Evolutionary conservation across 805 yeast species (phyloP), one percentile per base, ranked within the genome.

Genomic region (Sugiyamaella smithiae): DNA sequence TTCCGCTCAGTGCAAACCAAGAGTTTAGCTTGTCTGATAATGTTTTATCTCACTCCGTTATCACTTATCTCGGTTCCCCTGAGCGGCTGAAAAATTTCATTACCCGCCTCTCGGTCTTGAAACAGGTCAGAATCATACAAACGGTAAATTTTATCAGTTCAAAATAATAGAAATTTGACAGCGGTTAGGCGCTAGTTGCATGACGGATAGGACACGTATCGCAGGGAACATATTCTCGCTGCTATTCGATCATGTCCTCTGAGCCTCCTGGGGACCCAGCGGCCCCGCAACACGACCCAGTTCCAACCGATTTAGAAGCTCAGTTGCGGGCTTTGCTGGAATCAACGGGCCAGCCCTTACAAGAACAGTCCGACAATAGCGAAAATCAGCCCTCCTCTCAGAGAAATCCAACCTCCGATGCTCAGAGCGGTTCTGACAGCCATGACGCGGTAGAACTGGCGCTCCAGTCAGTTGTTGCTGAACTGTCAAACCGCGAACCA

Each of bases 11-110:
- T n/a, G n/a, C n/a, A n/a, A n/a, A n/a, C n/a, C n/a, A n/a, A n/a
- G n/a, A n/a, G n/a, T n/a, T n/a, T n/a, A n/a, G n/a, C n/a, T n/a
- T n/a, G n/a, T n/a, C n/a, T n/a, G n/a, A n/a, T n/a, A n/a, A n/a
- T n/a, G n/a, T n/a, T n/a, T n/a, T n/a, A n/a, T n/a, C n/a, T n/a
- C n/a, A n/a, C n/a, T n/a, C n/a, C n/a, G n/a, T n/a, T n/a, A n/a
- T n/a, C n/a, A n/a, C n/a, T n/a, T n/a, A n/a, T n/a, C n/a, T n/a
- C n/a, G n/a, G n/a, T n/a, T n/a, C 38, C 38, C 38, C 38, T 35
- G 38, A 35, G 22, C 38, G 38, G 38, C 38, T 35, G 38, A 35
- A 35, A 35, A 35, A 35, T 35, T 35, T 35, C 38, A 35, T 35
- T 35, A 35, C 38, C 38, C 38, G 19, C 38, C 38, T 19, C 22